Evolutionary conservation across 1,284 basidiomycete species (phyloP).

Genomic region (Cutaneotrichosporon arboriforme): DNA sequence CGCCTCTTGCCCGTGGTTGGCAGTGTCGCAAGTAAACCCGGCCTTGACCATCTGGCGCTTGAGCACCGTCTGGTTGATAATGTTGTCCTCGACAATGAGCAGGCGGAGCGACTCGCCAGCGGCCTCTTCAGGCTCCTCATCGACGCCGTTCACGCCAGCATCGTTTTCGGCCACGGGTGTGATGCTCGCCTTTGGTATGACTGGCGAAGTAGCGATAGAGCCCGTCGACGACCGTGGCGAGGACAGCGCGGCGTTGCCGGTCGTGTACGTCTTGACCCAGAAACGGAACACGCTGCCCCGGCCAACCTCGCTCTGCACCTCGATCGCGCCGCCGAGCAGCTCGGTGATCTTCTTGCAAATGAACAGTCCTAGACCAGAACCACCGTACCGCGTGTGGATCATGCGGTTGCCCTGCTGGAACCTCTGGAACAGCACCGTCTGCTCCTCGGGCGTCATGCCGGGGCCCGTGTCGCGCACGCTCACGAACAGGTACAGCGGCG

Average conservation of each 20-base stretch:
- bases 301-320: constrained; percentile 35
- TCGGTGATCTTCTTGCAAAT: constrained; percentile 44
- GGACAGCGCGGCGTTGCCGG: neutral
- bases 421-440: constrained; percentile 40
- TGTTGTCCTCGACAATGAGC: constrained; percentile 48
- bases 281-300: constrained; percentile 45
- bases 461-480: constrained; percentile 45
- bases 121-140: neutral
- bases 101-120: constrained; percentile 18
- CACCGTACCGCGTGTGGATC: constrained; percentile 46
- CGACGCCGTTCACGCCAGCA: too few relatives aligned
- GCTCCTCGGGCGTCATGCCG: constrained; percentile 37
- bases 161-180: too few relatives aligned
- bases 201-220: neutral
- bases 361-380: constrained; percentile 46
- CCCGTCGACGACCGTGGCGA: neutral
- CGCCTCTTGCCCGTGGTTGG: constrained; percentile 48
- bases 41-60: constrained; percentile 46
- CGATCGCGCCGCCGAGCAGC: constrained; percentile 41
- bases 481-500: constrained; percentile 38
- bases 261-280: constrained; percentile 38
- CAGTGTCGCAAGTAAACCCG: constrained; percentile 38
- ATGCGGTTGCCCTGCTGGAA: constrained; percentile 41
- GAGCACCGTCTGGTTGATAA: constrained; percentile 50
- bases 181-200: too few relatives aligned